These are phyloP conservation scores for Diaporthe sp. DNA, from an alignment of 2,329 filamentous ascomycete species.

Conservation along the genomic window DNA sequence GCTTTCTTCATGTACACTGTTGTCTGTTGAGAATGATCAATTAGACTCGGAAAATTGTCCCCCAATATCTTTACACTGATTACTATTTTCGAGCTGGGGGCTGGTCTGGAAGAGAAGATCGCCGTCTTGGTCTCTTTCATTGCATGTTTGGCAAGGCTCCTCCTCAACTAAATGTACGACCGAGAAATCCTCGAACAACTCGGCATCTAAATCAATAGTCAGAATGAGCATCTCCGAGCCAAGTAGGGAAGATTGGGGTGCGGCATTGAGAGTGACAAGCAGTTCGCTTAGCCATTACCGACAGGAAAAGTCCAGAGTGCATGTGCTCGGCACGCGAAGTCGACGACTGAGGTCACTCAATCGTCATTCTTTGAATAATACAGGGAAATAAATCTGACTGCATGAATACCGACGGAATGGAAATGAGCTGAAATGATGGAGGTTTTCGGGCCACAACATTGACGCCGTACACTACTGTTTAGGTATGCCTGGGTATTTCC, in stretches of 20 bases:
- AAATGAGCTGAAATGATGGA: neutral
- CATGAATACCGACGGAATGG: neutral
- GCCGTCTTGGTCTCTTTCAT: neutral
- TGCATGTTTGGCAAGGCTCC: too few species aligned
- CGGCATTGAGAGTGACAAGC: neutral
- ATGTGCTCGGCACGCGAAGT: neutral
- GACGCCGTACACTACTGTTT: neutral
- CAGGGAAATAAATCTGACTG: neutral
- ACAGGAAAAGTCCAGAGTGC: neutral
- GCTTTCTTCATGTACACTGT: neutral
- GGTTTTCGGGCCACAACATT: neutral
- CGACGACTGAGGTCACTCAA: neutral
- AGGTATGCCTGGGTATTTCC: neutral
- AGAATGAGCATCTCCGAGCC: too few species aligned
- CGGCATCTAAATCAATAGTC: too few species aligned
- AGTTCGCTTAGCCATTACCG: neutral
- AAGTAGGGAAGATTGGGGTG: too few species aligned
- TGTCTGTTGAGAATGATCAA: neutral
- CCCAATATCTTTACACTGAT: neutral
- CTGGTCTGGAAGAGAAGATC: neutral
- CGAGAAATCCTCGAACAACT: too few species aligned
- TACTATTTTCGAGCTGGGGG: neutral
- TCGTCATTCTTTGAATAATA: neutral
- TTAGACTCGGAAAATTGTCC: neutral
- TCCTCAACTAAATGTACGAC: neutral